Evolutionary conservation across 108 stramenopile genomes (phyloP), one percentile per base, ranked within the genome.

Genomic region (Chaetoceros muelleri): DNA sequence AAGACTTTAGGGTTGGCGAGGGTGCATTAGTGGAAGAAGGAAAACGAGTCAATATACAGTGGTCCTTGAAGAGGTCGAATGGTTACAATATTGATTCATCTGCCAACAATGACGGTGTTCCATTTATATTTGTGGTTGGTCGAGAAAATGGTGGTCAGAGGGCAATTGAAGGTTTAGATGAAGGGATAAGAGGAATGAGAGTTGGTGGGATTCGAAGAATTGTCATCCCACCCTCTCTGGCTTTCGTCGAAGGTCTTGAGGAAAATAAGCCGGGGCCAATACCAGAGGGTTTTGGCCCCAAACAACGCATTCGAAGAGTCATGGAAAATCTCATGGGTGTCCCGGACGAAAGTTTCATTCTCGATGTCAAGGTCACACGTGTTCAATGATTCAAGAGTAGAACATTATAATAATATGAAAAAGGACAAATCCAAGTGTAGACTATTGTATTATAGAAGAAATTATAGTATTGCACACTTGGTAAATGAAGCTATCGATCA

Each of bases 161-260:
- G 30, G 77, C 78, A 7, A 71, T 82, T 67, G 28, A 62, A 16
- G 81, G 80, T 20, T 54, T 82, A 58, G 81, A 82, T 34, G 44
- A 72, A 21, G 81, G 81, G 13, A 53, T 82, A 52, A 68, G 70
- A 28, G 81, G 81, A 25, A 82, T 82, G 81, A 72, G 48, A 45
- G 75, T 56, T 10, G 81, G 77, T 46, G 81, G 75, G 10, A 71
- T 73, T 44, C 26, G 81, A 21, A 22, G 62, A 1, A 76, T 82
- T 51, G 69, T 55, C 3, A 66, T 82, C 21, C 81, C 81, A 19
- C 67, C 71, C 46, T 56, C 57, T n/a, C 27, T 67, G 30, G 56
- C 60, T 29, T 72, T 63, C 45, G 48, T 45, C 13, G 52, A 65
- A 7, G 69, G 69, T 27, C 28, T 70, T 13, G 28, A 60, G 3